Evolutionary conservation across 306 rosid genomes (phyloP).

Genomic region (Cucurbita pepo): DNA sequence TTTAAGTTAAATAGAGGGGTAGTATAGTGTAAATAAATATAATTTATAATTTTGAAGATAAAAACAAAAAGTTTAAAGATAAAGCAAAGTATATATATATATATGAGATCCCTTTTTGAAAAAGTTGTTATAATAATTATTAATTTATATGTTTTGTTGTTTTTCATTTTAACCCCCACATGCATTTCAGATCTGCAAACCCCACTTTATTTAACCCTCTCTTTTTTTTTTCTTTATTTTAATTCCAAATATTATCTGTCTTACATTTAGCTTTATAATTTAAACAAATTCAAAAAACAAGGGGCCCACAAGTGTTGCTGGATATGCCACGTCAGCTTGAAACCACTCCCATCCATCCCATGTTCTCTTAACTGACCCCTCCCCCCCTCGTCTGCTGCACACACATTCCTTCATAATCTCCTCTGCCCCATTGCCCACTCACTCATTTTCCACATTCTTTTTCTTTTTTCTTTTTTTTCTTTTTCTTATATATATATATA

Average conservation of each 20-base stretch:
- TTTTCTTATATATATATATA: too few species aligned
- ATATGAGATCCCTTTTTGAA: background rate
- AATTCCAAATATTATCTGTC: background rate
- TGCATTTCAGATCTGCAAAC: conserved; percentile 27
- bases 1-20: too few species aligned
- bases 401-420: conserved; percentile 27
- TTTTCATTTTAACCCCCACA: conserved; percentile 15
- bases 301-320: too few species aligned
- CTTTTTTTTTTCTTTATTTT: background rate
- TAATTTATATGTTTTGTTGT: too few species aligned
- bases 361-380: conserved; percentile 34
- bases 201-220: background rate
- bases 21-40: background rate
- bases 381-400: background rate
- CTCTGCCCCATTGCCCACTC: background rate
- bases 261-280: too few species aligned
- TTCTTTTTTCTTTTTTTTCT: too few species aligned
- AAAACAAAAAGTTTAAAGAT: background rate
- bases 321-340: too few species aligned
- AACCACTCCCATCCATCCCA: background rate
- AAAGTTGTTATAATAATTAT: background rate
- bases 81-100: background rate
- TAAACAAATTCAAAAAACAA: too few species aligned
- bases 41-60: background rate
- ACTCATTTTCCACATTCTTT: too few species aligned